A percentile compares a stretch with the other conserved stretches of the same genome.
Evolutionary conservation across 2,329 filamentous ascomycete species (phyloP).

Genomic region (Xenoacremonium recifei): DNA sequence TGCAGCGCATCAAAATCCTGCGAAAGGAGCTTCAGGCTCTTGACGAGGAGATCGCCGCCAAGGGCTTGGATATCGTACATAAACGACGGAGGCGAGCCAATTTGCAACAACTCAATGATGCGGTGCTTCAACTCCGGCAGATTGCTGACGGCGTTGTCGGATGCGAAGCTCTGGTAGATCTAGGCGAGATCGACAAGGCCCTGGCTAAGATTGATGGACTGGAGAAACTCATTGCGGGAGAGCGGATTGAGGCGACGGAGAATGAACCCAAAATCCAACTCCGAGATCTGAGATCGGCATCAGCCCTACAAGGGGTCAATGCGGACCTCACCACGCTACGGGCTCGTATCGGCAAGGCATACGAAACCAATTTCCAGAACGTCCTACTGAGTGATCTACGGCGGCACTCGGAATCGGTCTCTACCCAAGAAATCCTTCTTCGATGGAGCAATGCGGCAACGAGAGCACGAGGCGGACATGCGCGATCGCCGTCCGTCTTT

Average conservation of each 20-base stretch:
- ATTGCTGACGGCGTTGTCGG: constrained; percentile 72
- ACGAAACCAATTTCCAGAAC: constrained; percentile 76
- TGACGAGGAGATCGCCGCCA: constrained; percentile 83
- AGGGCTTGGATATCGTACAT: constrained; percentile 81
- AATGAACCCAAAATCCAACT: constrained; percentile 36
- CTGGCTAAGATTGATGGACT: constrained; percentile 74
- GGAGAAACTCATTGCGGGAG: constrained; percentile 77
- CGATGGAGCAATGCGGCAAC: constrained; percentile 80
- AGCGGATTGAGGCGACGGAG: constrained; percentile 43
- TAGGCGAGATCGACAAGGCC: constrained; percentile 78
- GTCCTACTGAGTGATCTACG: constrained; percentile 77
- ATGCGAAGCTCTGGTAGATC: constrained; percentile 80
- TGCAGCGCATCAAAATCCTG: constrained; percentile 78
- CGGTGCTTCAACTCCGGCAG: constrained; percentile 77
- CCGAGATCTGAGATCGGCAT: constrained; percentile 72
- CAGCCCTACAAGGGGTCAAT: constrained; percentile 76
- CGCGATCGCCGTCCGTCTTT: constrained; percentile 64
- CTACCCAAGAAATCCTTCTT: constrained; percentile 70
- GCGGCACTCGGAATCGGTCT: constrained; percentile 73
- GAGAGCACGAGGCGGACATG: constrained; percentile 66
- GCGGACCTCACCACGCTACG: constrained; percentile 75
- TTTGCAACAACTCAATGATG: constrained; percentile 75
- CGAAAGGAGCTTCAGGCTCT: constrained; percentile 76
- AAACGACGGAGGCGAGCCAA: constrained; percentile 82
- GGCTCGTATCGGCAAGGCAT: constrained; percentile 80